phyloP scores from a whole-genome alignment of 1,139 yeast genomes.

The Pneumocystis canis region DNA sequence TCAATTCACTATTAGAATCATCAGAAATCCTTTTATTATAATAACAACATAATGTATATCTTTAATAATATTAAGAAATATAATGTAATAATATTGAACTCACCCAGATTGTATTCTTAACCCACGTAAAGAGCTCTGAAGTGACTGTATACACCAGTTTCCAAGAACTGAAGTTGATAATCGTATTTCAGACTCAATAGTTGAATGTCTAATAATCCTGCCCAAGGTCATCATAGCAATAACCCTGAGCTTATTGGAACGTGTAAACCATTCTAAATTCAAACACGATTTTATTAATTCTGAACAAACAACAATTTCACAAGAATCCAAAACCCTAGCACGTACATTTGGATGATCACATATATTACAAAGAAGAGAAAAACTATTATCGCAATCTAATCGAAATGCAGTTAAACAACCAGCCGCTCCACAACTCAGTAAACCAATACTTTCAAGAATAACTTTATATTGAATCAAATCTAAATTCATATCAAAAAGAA shows the following conservation, averaged over 20 bases:
- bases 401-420: background rate
- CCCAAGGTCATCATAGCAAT: background rate
- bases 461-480: background rate
- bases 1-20: background rate
- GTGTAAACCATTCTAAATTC: background rate
- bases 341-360: background rate
- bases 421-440: background rate
- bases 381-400: background rate
- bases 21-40: background rate
- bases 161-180: background rate
- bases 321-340: background rate
- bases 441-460: background rate
- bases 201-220: background rate
- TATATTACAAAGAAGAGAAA: background rate
- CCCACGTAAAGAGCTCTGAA: background rate
- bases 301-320: background rate
- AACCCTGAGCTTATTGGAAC: background rate
- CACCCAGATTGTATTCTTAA: background rate
- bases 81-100: background rate
- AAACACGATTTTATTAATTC: background rate
- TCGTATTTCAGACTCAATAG: background rate
- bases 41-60: background rate
- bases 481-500: background rate
- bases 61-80: background rate
- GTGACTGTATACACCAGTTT: background rate